Percentiles rank a stretch among this genome's conserved stretches.
Evolutionary conservation across 116 monocot genomes (phyloP).

Genomic region (Thalassia testudinum): DNA sequence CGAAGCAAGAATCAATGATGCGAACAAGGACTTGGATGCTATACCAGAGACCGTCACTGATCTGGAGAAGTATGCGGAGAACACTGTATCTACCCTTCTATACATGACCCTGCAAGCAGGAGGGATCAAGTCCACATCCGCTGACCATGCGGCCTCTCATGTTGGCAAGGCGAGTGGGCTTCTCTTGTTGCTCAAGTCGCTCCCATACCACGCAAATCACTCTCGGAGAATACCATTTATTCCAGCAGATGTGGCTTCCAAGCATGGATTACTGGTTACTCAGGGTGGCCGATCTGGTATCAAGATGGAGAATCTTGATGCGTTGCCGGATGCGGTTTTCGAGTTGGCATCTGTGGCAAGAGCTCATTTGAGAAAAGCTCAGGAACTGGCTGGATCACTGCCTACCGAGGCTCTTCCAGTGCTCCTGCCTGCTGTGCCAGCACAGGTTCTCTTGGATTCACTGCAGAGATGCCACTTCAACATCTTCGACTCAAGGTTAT

Average conservation of each 20-base stretch:
- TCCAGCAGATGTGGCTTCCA: conserved; percentile 54
- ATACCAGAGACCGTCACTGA: conserved; percentile 24
- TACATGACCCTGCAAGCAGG: too few species aligned
- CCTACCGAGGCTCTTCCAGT: conserved; percentile 36
- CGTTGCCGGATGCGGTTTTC: conserved; percentile 46
- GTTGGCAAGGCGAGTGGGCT: conserved; percentile 84
- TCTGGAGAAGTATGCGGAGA: too few species aligned
- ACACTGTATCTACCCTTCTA: conserved; percentile 58
- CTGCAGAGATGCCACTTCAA: conserved; percentile 42
- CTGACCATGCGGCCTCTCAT: conserved; percentile 92
- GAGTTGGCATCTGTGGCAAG: conserved; percentile 57
- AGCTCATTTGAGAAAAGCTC: conserved; percentile 53
- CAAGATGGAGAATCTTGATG: conserved; percentile 34
- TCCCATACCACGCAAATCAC: conserved; percentile 42
- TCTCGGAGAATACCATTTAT: conserved; percentile 42
- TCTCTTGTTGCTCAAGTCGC: too few species aligned
- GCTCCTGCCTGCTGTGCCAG: conserved; percentile 65
- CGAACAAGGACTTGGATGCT: conserved; percentile 25
- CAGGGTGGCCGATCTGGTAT: conserved; percentile 30
- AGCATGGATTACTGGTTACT: conserved; percentile 35
- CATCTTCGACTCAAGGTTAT: conserved; percentile 73
- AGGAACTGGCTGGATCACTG: conserved; percentile 32
- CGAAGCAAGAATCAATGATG: conserved; percentile 70
- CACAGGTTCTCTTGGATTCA: too few species aligned
- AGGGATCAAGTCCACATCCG: conserved; percentile 46